Base-by-base conservation (phyloP, 2,329 filamentous ascomycete genomes). In the Diaporthe helianthi region DNA sequence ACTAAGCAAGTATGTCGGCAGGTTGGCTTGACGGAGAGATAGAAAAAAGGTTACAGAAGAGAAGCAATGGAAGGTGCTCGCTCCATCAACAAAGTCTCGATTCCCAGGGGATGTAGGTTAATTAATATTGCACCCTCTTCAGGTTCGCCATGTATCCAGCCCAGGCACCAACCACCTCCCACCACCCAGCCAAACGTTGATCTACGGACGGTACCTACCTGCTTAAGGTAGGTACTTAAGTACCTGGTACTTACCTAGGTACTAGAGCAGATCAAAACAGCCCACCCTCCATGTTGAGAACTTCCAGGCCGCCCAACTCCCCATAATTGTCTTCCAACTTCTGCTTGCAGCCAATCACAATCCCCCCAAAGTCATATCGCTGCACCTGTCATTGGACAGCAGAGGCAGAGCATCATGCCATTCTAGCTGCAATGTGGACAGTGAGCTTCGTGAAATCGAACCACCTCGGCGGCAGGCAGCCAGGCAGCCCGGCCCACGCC, bases 391-490 rank as follows among this genome's bases (percentile, higher is more conserved):
- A 69, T 67, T 69, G 69, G 67, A 22, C 54, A 41, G 66, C 19
- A 19, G 46, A 41, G 15, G 29, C 44, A 33, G 41, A 29, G 19
- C 64, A 67, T 67, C 52, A 55, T 67, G 31, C 65, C 22, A 67
- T 67, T 31, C 52, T 26, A 49, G 65, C 65, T 52, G 53, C 52
- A 67, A 22, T 58, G 64, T 67, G 64, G 64, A 61, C 41, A 61
- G 41, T 61, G 58, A 61, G 58, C 41, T 41, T 63, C 52, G 44
- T 29, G 54, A 49, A 58, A 71, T 71, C 69, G 69, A 71, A 71
- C 67, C 54, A 71, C 66, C 38, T 29, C 41, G 36, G 41, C 54
- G 54, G 46, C 46, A 47, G 17, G 36, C 36, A 38, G 36, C 36
- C n/a, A 38, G 31, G 49, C 46, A 55, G 38, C 53, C 69, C 38